These are phyloP conservation scores for bread wheat (Triticum aestivum) DNA, from an alignment of 176 grass and related monocot genomes.

Conservation along the genomic window DNA sequence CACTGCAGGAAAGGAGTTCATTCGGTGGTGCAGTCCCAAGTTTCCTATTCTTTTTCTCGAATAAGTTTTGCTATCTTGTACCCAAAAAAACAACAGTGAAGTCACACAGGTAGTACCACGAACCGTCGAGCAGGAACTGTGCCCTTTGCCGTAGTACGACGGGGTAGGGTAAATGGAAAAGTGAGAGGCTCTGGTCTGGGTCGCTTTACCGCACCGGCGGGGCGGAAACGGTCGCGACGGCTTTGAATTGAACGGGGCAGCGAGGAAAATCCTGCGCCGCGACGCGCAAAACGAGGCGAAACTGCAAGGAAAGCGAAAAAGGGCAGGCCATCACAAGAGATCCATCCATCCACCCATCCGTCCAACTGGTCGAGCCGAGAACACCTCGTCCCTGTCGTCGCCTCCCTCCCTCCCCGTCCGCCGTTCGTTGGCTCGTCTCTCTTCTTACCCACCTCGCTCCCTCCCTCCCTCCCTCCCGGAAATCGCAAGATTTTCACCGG, in stretches of 20 bases:
- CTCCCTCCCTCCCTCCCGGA: background rate
- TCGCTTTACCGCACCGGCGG: background rate
- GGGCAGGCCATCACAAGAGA: background rate
- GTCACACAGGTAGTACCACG: no score
- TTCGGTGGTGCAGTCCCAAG: background rate
- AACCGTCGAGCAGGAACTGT: no score
- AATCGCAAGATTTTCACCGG: conserved; percentile 20
- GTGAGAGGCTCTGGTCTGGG: no score
- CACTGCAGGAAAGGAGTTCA: conserved; percentile 1
- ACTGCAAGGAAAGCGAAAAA: conserved; percentile 13
- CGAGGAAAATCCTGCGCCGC: background rate
- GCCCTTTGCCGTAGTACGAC: no score
- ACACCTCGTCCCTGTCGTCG: conserved; percentile 15
- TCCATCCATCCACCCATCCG: background rate
- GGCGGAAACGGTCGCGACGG: conserved; percentile 21
- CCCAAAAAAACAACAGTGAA: no score
- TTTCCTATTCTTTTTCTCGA: background rate
- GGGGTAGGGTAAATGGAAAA: background rate
- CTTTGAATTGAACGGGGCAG: conserved; percentile 15
- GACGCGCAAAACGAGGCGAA: conserved; percentile 12
- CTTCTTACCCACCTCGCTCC: background rate
- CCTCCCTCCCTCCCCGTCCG: background rate
- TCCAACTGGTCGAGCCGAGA: background rate
- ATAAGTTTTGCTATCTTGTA: no score
- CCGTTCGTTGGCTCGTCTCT: background rate